These are phyloP conservation scores for Thielaviopsis punctulata DNA, from an alignment of 2,329 filamentous ascomycete species.

Conservation along the genomic window DNA sequence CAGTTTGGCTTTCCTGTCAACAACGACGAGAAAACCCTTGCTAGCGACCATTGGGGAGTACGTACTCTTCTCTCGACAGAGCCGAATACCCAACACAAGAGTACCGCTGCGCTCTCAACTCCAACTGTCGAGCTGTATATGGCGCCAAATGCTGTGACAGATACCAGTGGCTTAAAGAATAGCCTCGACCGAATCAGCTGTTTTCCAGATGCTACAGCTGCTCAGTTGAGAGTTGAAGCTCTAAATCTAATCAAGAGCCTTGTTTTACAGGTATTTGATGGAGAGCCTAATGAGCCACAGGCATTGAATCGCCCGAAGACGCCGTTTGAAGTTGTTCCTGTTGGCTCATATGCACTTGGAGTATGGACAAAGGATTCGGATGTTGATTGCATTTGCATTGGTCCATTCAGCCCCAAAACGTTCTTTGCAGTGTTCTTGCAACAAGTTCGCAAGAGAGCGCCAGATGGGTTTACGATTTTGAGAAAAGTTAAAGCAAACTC, in stretches of 20 bases:
- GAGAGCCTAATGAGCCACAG: background rate
- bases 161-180: background rate
- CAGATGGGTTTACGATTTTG: slow-evolving; percentile 30
- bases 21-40: slow-evolving; percentile 17
- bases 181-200: background rate
- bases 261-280: background rate
- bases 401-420: slow-evolving; percentile 38
- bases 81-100: background rate
- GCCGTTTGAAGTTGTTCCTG: slow-evolving; percentile 31
- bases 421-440: slow-evolving; percentile 30
- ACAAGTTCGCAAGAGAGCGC: background rate
- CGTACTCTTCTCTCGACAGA: slow-evolving; percentile 23
- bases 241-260: background rate
- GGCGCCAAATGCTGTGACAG: background rate
- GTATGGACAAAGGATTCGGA: slow-evolving; percentile 45
- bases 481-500: slow-evolving; percentile 40
- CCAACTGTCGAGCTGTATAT: background rate
- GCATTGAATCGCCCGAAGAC: background rate
- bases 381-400: slow-evolving; percentile 49
- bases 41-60: slow-evolving; percentile 44
- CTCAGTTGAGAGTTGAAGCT: background rate
- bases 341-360: slow-evolving; percentile 49
- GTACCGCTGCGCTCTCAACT: background rate
- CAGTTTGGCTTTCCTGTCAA: slow-evolving; percentile 33
- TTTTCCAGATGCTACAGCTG: background rate